Evolutionary conservation across 306 rosid genomes (phyloP).

Genomic region (Ziziphus jujuba): DNA sequence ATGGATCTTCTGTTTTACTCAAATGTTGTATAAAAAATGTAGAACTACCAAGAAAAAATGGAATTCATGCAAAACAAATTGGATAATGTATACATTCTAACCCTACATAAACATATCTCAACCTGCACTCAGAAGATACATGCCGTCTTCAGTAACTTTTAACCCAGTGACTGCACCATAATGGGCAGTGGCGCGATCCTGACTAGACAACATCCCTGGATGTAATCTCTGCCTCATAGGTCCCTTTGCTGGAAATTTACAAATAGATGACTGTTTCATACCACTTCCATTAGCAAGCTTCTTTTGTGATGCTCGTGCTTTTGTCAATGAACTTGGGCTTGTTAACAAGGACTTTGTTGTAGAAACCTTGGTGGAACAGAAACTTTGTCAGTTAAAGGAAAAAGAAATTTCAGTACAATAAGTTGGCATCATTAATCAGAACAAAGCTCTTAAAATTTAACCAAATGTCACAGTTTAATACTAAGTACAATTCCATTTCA

Average conservation of each 20-base stretch:
- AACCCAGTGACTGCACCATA: slow-evolving; percentile 94
- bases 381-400: not conserved
- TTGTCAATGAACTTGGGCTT: slow-evolving; percentile 38
- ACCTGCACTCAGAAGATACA: slow-evolving; percentile 97
- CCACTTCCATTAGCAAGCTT: slow-evolving; percentile 62
- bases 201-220: slow-evolving; percentile 90
- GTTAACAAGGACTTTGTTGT: slow-evolving; percentile 35
- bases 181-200: slow-evolving; percentile 95
- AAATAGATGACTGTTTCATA: slow-evolving; percentile 44
- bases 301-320: slow-evolving; percentile 53
- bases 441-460: slow-evolving; percentile 3
- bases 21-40: not conserved
- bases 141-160: slow-evolving; percentile 81
- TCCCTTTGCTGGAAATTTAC: slow-evolving; percentile 64
- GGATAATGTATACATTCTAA: not conserved
- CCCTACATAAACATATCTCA: slow-evolving; percentile 2
- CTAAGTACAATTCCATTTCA: not conserved
- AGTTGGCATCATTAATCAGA: slow-evolving; percentile 9
- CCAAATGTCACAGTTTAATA: not conserved
- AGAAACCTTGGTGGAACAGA: slow-evolving; percentile 46
- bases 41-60: not conserved
- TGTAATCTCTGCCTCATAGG: slow-evolving; percentile 74
- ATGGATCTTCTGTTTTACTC: no score
- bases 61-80: not conserved
- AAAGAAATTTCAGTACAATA: slow-evolving; percentile 3